Percentiles rank a stretch among this genome's conserved stretches.
phyloP scores from a whole-genome alignment of 2,329 filamentous ascomycete species.

The Ilyonectria sp. region DNA sequence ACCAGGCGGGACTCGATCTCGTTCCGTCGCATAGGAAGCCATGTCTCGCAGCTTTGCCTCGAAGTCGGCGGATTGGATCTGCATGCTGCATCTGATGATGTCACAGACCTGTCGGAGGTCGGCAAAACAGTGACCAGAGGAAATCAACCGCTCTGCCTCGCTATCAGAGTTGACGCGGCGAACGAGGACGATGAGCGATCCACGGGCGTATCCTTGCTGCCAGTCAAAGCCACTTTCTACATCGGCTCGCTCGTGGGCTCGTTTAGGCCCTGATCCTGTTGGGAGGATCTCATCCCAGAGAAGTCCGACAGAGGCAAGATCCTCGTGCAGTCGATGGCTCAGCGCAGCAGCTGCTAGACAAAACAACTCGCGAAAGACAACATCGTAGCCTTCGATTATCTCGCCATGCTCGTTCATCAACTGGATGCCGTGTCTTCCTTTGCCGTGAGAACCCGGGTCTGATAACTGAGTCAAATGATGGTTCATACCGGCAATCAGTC shows the following conservation, averaged over 20 bases:
- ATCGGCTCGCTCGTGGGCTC: slow-evolving; percentile 47
- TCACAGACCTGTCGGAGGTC: slow-evolving; percentile 76
- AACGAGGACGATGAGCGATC: slow-evolving; percentile 86
- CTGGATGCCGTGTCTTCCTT: slow-evolving; percentile 53
- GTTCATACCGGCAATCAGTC: slow-evolving; percentile 80
- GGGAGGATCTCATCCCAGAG: slow-evolving; percentile 83
- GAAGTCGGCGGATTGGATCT: slow-evolving; percentile 76
- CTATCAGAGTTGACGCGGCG: slow-evolving; percentile 70
- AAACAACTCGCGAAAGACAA: slow-evolving; percentile 86
- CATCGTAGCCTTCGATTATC: slow-evolving; percentile 78
- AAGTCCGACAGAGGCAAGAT: slow-evolving; percentile 75
- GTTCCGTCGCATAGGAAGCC: slow-evolving; percentile 68
- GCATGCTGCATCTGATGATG: slow-evolving; percentile 80
- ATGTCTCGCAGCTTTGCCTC: slow-evolving; percentile 74
- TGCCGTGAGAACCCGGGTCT: slow-evolving; percentile 35
- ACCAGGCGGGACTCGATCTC: slow-evolving; percentile 64
- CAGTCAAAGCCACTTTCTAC: slow-evolving; percentile 58
- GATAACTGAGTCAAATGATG: slow-evolving; percentile 73
- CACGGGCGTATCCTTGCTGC: slow-evolving; percentile 70
- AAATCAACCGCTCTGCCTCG: slow-evolving; percentile 76
- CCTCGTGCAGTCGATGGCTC: slow-evolving; percentile 75
- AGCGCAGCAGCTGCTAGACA: slow-evolving; percentile 83
- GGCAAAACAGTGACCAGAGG: slow-evolving; percentile 85
- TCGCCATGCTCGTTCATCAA: slow-evolving; percentile 69
- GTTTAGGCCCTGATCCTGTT: slow-evolving; percentile 65